Base-by-base conservation (phyloP, 2,329 filamentous ascomycete genomes). In the Metarhizium guizhouense region DNA sequence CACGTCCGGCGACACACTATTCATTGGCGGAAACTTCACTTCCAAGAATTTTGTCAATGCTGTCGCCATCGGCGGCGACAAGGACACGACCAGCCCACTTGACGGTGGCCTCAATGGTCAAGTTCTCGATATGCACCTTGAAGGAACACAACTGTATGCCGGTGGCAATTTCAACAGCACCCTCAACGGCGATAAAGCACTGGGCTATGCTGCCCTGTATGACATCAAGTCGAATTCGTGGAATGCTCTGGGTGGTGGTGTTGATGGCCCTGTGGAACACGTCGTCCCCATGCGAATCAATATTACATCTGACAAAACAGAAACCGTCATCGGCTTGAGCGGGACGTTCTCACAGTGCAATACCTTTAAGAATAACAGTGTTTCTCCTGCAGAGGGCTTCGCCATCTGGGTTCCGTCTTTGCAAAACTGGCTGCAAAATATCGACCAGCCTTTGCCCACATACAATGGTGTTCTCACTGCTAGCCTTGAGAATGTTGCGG, bases 341-440 rank as follows among this genome's bases (percentile, higher is more conserved):
- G 94, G 94, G 6, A 78, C 83, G 57, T 99, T 99, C 69, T 79
- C 81, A 16, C 76, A 84, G 54, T 83, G 96, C 58, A 79, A 86
- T 32, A 81, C 79, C 0, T 93, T 90, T 62, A 83, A 75, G 40
- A 76, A 76, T 60, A 85, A 85, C 61, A 69, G 77, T 6, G 80
- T 83, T 10, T 77, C 85, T 32, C 64, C 79, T 8, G 87, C 85
- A 0, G 72, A 83, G 52, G 91, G 92, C 2, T 90, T 99, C 64
- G 93, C 90, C 14, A 78, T 97, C 42, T 99, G 94, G 94, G 86
- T 97, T 7, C 89, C 89, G 3, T 95, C 91, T 3, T 78, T 81
- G 59, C 80, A 78, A 56, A 94, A 94, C 67, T 99, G 94, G 94
- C 77, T 99, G 16, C 84, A 90, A 66, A 94, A 95, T 62, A 73